Percentiles rank a stretch among this genome's conserved stretches.
These are phyloP conservation scores for Scedosporium apiospermum DNA, from an alignment of 2,329 filamentous ascomycete species.

Conservation along the genomic window DNA sequence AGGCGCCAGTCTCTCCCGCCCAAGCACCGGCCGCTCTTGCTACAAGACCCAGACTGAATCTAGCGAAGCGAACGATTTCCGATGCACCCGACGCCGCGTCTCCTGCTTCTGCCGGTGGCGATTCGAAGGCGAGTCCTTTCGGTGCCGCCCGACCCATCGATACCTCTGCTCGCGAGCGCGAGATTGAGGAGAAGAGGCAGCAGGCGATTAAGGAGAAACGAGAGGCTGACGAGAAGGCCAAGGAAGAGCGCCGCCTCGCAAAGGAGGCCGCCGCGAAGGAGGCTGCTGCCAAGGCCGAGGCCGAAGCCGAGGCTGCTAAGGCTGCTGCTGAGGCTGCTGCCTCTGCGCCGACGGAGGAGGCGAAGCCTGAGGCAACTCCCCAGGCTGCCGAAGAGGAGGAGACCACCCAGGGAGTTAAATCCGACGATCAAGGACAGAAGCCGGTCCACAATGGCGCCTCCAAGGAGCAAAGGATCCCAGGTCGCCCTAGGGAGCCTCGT, in stretches of 20 bases:
- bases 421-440: slow-evolving; percentile 13
- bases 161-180: slow-evolving; percentile 77
- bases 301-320: slow-evolving; percentile 24
- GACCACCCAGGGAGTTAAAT: slow-evolving; percentile 20
- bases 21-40: slow-evolving; percentile 39
- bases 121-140: slow-evolving; percentile 85
- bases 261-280: slow-evolving; percentile 57
- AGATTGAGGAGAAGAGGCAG: slow-evolving; percentile 81
- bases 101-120: slow-evolving; percentile 37
- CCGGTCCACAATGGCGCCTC: slow-evolving; percentile 10
- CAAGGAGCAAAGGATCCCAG: slow-evolving; percentile 37
- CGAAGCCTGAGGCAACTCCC: slow-evolving; percentile 18
- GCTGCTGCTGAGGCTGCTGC: slow-evolving; percentile 22
- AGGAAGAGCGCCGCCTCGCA: slow-evolving; percentile 60
- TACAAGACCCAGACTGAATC: slow-evolving; percentile 73
- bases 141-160: slow-evolving; percentile 91
- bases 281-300: slow-evolving; percentile 37
- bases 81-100: slow-evolving; percentile 49
- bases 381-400: slow-evolving; percentile 14
- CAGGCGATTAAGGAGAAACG: slow-evolving; percentile 70
- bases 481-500: slow-evolving; percentile 24
- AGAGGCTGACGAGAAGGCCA: slow-evolving; percentile 77
- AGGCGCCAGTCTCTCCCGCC: slow-evolving; percentile 65
- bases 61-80: slow-evolving; percentile 83
- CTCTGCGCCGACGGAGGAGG: slow-evolving; percentile 15